Evolutionary conservation across 2,329 filamentous ascomycete species (phyloP).

Genomic region (Fusarium solani-melongenae): DNA sequence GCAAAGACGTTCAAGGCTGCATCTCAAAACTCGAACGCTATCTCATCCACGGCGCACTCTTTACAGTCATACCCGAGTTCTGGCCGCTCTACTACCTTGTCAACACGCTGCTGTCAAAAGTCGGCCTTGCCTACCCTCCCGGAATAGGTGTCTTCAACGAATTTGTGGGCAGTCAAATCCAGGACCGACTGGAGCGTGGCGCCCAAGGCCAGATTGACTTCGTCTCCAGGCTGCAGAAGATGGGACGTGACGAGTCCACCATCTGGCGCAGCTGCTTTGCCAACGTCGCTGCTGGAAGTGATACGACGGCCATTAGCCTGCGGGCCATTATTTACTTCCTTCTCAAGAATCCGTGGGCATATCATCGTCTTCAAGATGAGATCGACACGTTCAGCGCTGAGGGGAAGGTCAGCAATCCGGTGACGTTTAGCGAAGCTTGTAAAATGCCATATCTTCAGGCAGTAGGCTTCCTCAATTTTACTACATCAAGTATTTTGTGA

Average conservation of each 20-base stretch:
- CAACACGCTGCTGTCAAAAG: neutral
- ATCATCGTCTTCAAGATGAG: neutral
- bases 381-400: neutral
- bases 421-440: conserved; percentile 2
- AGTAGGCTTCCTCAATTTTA: neutral
- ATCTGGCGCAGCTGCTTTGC: conserved; percentile 7
- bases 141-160: neutral
- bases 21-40: conserved; percentile 13
- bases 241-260: neutral
- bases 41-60: neutral
- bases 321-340: conserved; percentile 4
- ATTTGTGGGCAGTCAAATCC: conserved; percentile 3
- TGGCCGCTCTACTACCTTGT: neutral
- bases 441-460: conserved; percentile 16
- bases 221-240: neutral
- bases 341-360: neutral
- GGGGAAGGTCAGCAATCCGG: conserved; percentile 3
- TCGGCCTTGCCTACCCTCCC: neutral
- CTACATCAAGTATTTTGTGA: neutral
- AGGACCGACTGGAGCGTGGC: neutral
- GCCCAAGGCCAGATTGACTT: neutral
- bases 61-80: conserved; percentile 8
- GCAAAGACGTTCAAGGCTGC: conserved; percentile 2
- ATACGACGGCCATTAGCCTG: conserved; percentile 9
- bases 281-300: conserved; percentile 10